Evolutionary conservation across 1,139 yeast genomes (phyloP), one percentile per base, ranked within the genome.

Genomic region (Kodamaea derodonti): DNA sequence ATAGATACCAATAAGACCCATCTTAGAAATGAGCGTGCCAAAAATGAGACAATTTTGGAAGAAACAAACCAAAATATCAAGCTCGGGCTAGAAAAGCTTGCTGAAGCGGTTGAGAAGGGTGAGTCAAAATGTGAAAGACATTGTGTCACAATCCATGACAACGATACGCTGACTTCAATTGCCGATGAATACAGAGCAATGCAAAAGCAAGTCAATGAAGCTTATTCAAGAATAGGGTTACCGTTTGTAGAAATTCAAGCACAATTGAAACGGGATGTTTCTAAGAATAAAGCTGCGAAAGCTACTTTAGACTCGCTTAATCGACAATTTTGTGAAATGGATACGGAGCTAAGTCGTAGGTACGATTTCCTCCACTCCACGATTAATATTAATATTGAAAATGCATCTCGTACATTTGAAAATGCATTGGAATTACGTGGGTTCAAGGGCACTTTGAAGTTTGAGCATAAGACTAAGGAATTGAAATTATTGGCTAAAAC

Each of bases 361-460:
- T 54, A 73, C 23, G 65, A 65, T 26, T 72, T 75, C 34, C 63
- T 80, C 35, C 63, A 69, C 30, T 68, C 71, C 14, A 70, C 81
- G 0, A 69, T 67, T 17, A 45, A 49, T 9, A 36, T 39, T 18
- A 42, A 41, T 27, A 54, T 62, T 14, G 49, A 54, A n/a, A 60
- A 63, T 34, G 72, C 72, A 1, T 53, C 55, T 18, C 48, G 56
- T 27, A 62, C 73, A 6, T 84, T 84, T 52, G 78, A 77, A 45
- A 62, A 69, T 29, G 76, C 87, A 0, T 58, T 84, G 44, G 74
- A 69, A 31, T 61, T 76, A 29, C 75, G 97, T 56, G 87, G 87
- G 2, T 88, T 84, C 53, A 70, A 72, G 13, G 98, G 98, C 11
- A 67, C 72, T 26, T 64, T 92, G 30, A 64, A 65, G 9, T 80